Base-by-base conservation (phyloP, 2,329 filamentous ascomycete species). In the Fusarium sp. region DNA sequence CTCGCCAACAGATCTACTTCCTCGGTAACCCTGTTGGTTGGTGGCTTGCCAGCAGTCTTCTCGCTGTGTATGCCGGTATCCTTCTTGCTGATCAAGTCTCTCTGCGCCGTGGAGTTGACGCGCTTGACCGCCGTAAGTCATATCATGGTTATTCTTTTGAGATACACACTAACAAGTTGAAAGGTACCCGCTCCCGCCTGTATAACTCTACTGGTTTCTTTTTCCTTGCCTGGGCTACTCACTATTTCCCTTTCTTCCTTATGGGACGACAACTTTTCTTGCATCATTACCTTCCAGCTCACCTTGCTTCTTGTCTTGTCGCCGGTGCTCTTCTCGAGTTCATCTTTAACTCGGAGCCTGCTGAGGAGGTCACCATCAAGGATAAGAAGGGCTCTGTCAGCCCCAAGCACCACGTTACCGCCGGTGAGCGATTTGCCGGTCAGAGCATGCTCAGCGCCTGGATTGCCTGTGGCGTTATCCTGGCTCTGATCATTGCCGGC, bases 201-300 rank as follows among this genome's bases (percentile, higher is more conserved):
- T 99, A 99, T 84, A 98, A 98, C 86, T 98, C 94, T 57, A 98
- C 96, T 1, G 96, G 96, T 25, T 99, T 99, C 88, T 97, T 99
- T 85, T 98, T 98, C 89, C 88, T 99, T 60, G 93, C 94, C 59
- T 99, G 96, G 96, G 94, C 93, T 16, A 95, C 94, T 4, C 96
- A 99, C 80, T 99, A 98, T 85, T 89, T 97, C 80, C 95, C 95
- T 55, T 99, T 99, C 86, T 99, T 90, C 84, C 89, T 98, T 69
- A 99, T 99, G 95, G 95, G 95, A 60, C 94, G 95, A 75, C 95
- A 99, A 80, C 90, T 98, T 71, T 99, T 99, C 89, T 82, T 99
- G 73, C 96, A 99, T 81, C 96, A 99, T 82, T 99, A 99, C 78
- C 88, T 99, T 5, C 96, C 96, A 1, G 93, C 96, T 2, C 96